These are phyloP conservation scores for Neospora caninum DNA, from an alignment of 169 alveolate species.

Conservation along the genomic window DNA sequence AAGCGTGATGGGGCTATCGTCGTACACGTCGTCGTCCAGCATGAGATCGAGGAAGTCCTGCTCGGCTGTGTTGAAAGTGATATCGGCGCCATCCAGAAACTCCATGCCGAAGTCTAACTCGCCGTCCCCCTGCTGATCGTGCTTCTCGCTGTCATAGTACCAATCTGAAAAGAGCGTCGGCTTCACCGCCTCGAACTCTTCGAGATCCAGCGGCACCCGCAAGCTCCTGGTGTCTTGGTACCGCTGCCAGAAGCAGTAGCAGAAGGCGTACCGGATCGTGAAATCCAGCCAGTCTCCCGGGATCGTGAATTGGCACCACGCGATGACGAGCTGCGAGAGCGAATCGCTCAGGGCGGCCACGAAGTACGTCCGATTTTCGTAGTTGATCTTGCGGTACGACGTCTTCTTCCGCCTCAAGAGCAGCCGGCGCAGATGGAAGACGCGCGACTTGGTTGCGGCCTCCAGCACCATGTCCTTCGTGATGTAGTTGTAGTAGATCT, in stretches of 20 bases:
- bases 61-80: slow-evolving; percentile 54
- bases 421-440: slow-evolving; percentile 66
- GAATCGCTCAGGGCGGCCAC: slow-evolving; percentile 69
- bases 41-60: slow-evolving; percentile 62
- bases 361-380: slow-evolving; percentile 67
- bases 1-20: slow-evolving; percentile 70
- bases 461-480: slow-evolving; percentile 71
- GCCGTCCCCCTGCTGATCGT: slow-evolving; percentile 53
- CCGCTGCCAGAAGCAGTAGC: slow-evolving; percentile 72
- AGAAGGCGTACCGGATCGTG: slow-evolving; percentile 71
- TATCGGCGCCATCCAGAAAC: slow-evolving; percentile 23
- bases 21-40: slow-evolving; percentile 67
- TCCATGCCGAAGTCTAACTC: neutral
- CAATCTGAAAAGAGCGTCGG: slow-evolving; percentile 67
- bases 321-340: slow-evolving; percentile 64
- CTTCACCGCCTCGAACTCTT: slow-evolving; percentile 64
- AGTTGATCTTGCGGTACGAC: slow-evolving; percentile 63
- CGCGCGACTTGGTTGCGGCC: slow-evolving; percentile 69
- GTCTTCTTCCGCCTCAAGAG: slow-evolving; percentile 50
- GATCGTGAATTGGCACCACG: slow-evolving; percentile 67
- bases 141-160: slow-evolving; percentile 41
- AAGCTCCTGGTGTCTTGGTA: slow-evolving; percentile 58
- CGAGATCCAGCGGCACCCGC: slow-evolving; percentile 69
- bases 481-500: slow-evolving; percentile 70
- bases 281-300: slow-evolving; percentile 74